Evolutionary conservation across 1,139 yeast genomes (phyloP).

Genomic region (Magnusiomyces suaveolens): DNA sequence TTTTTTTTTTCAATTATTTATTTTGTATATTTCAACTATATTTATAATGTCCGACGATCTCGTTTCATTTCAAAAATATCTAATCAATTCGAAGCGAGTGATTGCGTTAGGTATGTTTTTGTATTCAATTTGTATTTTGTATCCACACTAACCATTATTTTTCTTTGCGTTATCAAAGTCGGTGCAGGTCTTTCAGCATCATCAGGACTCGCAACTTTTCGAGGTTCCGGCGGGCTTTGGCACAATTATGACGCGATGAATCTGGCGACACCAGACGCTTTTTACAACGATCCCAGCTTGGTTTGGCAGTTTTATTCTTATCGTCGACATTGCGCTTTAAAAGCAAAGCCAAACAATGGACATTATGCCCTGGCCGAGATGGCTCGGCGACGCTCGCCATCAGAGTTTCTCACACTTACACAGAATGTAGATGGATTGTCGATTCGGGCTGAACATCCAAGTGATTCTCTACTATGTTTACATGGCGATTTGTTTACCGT

Average conservation of each 20-base stretch:
- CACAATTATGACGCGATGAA: conserved; percentile 69
- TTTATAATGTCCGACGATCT: conserved; percentile 22
- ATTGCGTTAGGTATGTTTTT: conserved; percentile 43
- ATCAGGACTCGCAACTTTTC: conserved; percentile 66
- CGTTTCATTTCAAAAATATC: conserved; percentile 49
- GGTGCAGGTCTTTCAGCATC: conserved; percentile 80
- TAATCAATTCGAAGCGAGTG: conserved; percentile 45
- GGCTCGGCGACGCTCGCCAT: conserved; percentile 30
- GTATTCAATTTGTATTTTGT: background rate
- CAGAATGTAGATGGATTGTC: conserved; percentile 78
- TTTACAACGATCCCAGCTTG: conserved; percentile 67
- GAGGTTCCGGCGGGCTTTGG: conserved; percentile 73
- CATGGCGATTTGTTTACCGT: conserved; percentile 73
- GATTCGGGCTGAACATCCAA: conserved; percentile 53
- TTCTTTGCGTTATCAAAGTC: no score
- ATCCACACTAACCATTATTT: background rate
- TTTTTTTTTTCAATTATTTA: no score
- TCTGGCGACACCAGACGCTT: conserved; percentile 85
- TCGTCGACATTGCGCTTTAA: conserved; percentile 54
- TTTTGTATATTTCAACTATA: no score
- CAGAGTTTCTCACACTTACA: conserved; percentile 50
- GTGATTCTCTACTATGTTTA: conserved; percentile 46
- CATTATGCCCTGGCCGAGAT: conserved; percentile 60
- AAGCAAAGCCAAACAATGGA: conserved; percentile 63
- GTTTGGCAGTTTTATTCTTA: conserved; percentile 85